Conservation (phyloP, 176 grass and related monocot species). For the Puccinellia tenuiflora region DNA sequence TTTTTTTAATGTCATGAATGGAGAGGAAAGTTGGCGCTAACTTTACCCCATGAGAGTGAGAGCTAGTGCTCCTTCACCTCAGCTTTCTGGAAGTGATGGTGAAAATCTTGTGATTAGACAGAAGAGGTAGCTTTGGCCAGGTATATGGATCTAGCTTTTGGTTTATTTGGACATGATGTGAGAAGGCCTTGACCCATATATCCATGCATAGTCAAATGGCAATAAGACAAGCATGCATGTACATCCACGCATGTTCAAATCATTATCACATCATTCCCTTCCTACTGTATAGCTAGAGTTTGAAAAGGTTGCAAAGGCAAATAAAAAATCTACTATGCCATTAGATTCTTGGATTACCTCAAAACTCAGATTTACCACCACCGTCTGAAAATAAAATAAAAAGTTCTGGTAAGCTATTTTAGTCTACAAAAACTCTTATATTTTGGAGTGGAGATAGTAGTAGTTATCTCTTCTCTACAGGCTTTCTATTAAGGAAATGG, state of each 20-base stretch:
- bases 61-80: background rate
- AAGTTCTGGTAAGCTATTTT: too few species aligned
- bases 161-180: slow-evolving; percentile 39
- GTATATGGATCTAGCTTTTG: slow-evolving; percentile 49
- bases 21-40: background rate
- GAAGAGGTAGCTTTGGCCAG: slow-evolving; percentile 38
- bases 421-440: too few species aligned
- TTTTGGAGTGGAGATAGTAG: too few species aligned
- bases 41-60: background rate
- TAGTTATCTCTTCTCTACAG: background rate
- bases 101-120: slow-evolving; percentile 40
- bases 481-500: background rate
- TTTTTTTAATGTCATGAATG: background rate
- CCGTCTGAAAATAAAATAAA: too few species aligned
- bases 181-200: slow-evolving; percentile 24
- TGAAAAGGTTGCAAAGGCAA: background rate
- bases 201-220: slow-evolving; percentile 29
- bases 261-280: slow-evolving; percentile 9
- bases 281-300: background rate
- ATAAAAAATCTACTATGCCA: background rate
- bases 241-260: slow-evolving; percentile 15
- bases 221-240: slow-evolving; percentile 5
- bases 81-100: background rate
- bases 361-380: background rate
- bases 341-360: background rate